phyloP scores from a whole-genome alignment of 2,329 filamentous ascomycete species.

The Fusarium sp. region DNA sequence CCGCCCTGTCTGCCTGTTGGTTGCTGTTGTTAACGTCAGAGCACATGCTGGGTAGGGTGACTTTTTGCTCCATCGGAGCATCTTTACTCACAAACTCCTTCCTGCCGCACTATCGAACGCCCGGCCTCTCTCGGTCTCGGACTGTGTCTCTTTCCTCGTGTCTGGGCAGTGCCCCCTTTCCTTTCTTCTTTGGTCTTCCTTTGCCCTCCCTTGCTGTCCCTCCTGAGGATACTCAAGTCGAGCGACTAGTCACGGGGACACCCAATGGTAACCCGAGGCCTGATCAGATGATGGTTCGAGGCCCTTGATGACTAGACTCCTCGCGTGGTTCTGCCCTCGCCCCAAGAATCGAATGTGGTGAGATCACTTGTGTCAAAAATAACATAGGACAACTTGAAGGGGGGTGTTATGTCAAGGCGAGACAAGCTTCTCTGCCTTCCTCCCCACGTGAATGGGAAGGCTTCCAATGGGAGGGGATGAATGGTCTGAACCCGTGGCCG shows the following conservation, averaged over 20 bases:
- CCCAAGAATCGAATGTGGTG: conserved; percentile 35
- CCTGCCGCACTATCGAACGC: conserved; percentile 31
- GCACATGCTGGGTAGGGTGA: conserved; percentile 48
- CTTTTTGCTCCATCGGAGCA: conserved; percentile 38
- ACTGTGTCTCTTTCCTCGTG: conserved; percentile 24
- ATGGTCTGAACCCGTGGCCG: conserved; percentile 39
- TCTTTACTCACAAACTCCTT: conserved; percentile 41
- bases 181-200: conserved; percentile 22
- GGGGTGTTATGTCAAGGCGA: conserved; percentile 40
- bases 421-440: conserved; percentile 40
- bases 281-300: conserved; percentile 43
- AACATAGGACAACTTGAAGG: conserved; percentile 36
- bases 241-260: conserved; percentile 47
- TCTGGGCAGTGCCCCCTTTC: conserved; percentile 36
- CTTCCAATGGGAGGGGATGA: conserved; percentile 46
- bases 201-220: conserved; percentile 19
- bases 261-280: conserved; percentile 43
- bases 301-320: conserved; percentile 44
- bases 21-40: conserved; percentile 40
- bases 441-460: conserved; percentile 46
- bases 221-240: conserved; percentile 35
- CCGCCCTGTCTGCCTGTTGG: conserved; percentile 33
- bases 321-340: conserved; percentile 34
- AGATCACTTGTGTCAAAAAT: conserved; percentile 37
- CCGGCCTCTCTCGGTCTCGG: conserved; percentile 7